Evolutionary conservation across 176 grass and related monocot species (phyloP).

Genomic region (Triticum dicoccoides): DNA sequence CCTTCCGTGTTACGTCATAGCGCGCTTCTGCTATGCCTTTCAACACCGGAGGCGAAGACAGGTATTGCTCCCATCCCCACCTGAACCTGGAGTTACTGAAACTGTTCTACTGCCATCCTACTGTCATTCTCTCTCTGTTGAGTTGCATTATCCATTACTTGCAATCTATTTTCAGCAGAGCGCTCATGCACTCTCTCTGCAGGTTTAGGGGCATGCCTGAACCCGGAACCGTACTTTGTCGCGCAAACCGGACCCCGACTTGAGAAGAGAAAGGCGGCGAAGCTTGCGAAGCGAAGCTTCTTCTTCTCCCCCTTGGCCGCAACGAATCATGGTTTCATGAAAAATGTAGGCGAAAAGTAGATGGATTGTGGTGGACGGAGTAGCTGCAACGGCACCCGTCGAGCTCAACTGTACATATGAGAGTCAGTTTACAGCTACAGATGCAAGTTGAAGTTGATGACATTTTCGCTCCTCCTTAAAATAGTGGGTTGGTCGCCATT

Average conservation of each 20-base stretch:
- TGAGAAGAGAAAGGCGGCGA: neutral
- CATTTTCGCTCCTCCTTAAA: neutral
- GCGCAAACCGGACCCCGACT: too few species aligned
- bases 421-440: constrained; percentile 6
- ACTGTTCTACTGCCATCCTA: neutral
- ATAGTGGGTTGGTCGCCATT: neutral
- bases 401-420: constrained; percentile 54
- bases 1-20: constrained; percentile 93
- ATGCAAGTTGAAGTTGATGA: neutral
- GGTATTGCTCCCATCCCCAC: constrained; percentile 38
- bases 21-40: constrained; percentile 73
- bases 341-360: constrained; percentile 13
- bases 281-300: constrained; percentile 26
- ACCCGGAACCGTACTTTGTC: neutral
- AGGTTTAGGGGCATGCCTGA: constrained; percentile 43
- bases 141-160: too few species aligned
- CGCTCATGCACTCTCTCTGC: neutral
- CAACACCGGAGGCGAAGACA: constrained; percentile 72
- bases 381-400: constrained; percentile 8
- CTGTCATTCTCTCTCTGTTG: neutral
- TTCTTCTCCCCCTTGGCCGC: neutral
- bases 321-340: neutral
- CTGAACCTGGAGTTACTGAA: too few species aligned
- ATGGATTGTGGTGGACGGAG: neutral
- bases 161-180: neutral